Conservation (phyloP, 345 rosid species). For the Dovyalis caffra region DNA sequence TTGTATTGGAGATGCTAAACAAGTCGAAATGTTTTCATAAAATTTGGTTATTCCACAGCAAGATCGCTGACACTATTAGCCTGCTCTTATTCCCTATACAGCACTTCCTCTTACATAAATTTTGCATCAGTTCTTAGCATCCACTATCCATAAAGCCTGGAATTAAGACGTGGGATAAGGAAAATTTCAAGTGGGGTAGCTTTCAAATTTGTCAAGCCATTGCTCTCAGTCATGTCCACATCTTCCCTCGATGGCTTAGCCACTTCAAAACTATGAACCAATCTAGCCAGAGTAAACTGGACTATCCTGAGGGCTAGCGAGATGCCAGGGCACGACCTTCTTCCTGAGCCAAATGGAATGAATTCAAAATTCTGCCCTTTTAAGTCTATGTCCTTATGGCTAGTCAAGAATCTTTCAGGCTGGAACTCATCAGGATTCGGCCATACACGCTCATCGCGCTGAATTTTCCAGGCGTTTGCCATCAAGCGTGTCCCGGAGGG, state of each 20-base stretch:
- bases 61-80: too few species aligned
- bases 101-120: too few species aligned
- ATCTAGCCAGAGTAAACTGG: conserved; percentile 8
- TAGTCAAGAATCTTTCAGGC: conserved; percentile 15
- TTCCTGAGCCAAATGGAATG: conserved; percentile 22
- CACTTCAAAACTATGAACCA: conserved; percentile 17
- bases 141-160: conserved; percentile 1
- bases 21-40: too few species aligned
- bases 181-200: conserved; percentile 15
- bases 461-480: conserved; percentile 18
- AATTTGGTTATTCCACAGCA: too few species aligned
- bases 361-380: conserved; percentile 18
- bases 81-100: too few species aligned
- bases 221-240: conserved; percentile 16
- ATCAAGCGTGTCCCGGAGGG: conserved; percentile 23
- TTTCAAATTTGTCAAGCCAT: conserved; percentile 18
- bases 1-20: too few species aligned
- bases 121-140: too few species aligned
- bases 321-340: conserved; percentile 22
- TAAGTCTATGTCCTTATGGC: conserved; percentile 10
- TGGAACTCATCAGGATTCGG: conserved; percentile 10
- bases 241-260: conserved; percentile 3
- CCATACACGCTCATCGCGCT: conserved; percentile 9
- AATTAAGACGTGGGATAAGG: not conserved
- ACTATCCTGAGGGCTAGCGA: conserved; percentile 4